Percentiles rank a stretch among this genome's conserved stretches.
phyloP scores from a whole-genome alignment of 2,329 filamentous ascomycete species.

The Coniochaeta hoffmannii region DNA sequence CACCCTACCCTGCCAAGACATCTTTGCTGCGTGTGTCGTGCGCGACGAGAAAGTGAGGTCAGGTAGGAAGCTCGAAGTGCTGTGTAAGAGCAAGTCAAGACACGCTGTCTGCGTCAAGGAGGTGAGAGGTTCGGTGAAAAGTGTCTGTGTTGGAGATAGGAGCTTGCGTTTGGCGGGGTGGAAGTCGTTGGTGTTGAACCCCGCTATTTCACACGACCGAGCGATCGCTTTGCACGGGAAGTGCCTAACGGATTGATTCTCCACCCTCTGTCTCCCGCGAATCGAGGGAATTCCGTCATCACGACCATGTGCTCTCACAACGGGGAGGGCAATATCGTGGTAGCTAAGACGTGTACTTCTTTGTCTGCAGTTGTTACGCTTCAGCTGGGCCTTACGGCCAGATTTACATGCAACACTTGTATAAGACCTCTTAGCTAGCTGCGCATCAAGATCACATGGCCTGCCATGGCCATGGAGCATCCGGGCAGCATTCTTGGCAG shows the following conservation, averaged over 20 bases:
- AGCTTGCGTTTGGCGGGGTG: slow-evolving; percentile 6
- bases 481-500: no score
- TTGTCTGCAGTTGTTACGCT: no score
- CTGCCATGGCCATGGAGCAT: no score
- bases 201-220: background rate
- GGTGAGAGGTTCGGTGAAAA: background rate
- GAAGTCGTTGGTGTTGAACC: slow-evolving; percentile 7
- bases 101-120: background rate
- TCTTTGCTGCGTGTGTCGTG: slow-evolving; percentile 28
- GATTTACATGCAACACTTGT: no score
- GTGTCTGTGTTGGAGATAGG: background rate
- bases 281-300: background rate
- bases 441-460: no score
- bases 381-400: no score
- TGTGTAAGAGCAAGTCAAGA: background rate
- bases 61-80: background rate
- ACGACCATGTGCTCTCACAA: background rate
- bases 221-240: background rate
- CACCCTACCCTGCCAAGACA: slow-evolving; percentile 69
- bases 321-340: no score
- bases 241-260: background rate
- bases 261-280: background rate
- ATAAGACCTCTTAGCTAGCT: no score
- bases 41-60: background rate
- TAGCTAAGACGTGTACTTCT: no score